Evolutionary conservation across 305 asterid genomes (phyloP).

Genomic region (Fraxinus albicans): DNA sequence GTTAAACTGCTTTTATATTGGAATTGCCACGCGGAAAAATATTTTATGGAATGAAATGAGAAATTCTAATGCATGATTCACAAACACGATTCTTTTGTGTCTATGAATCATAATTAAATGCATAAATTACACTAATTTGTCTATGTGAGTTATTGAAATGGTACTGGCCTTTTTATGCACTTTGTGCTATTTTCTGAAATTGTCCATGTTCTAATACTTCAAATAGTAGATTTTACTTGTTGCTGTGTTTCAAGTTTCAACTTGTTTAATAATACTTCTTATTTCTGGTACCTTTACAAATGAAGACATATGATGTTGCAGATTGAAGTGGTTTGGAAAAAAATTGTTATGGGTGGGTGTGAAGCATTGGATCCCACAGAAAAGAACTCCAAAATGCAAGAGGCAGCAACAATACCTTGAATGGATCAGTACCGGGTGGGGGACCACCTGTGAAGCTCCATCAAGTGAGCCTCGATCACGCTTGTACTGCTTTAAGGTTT

Average conservation of each 20-base stretch:
- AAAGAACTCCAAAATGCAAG: constrained; percentile 94
- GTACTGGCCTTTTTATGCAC: neutral
- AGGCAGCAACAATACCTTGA: constrained; percentile 60
- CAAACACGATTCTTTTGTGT: neutral
- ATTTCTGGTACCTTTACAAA: neutral
- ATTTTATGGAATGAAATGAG: neutral
- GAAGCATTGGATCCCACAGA: constrained; percentile 99
- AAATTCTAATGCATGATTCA: neutral
- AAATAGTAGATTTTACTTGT: neutral
- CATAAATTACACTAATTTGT: too few species aligned
- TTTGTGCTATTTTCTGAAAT: neutral
- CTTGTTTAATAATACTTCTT: neutral
- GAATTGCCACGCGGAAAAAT: neutral
- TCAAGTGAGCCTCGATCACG: constrained; percentile 97
- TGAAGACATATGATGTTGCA: constrained; percentile 28
- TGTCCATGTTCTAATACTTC: neutral
- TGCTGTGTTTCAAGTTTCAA: neutral
- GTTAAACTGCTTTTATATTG: neutral
- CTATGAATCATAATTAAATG: neutral
- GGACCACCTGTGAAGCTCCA: constrained; percentile 99
- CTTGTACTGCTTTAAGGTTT: constrained; percentile 48
- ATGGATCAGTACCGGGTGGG: constrained; percentile 99
- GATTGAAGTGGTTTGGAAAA: constrained; percentile 37
- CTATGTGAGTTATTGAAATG: too few species aligned
- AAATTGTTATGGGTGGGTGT: constrained; percentile 47